Base-by-base conservation (phyloP, 495 filamentous ascomycete species). In the Trichoderma gamsii region DNA sequence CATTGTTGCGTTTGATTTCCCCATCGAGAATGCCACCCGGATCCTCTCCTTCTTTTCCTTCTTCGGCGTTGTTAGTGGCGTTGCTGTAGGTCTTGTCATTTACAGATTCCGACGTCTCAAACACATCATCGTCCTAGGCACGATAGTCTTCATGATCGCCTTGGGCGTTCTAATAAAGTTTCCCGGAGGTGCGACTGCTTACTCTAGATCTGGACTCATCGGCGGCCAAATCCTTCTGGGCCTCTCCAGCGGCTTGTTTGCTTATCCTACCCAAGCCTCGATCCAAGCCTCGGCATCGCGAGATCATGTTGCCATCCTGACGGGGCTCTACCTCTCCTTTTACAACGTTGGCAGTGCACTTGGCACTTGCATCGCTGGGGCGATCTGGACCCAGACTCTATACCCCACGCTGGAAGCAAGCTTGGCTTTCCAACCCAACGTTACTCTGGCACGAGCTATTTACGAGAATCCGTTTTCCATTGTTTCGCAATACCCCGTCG, bases 41-140 rank as follows among this genome's bases (percentile, higher is more conserved):
- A 66, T 66, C 38, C 23, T 66, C 23, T 66, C 65, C 65, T 49
- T 66, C 38, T 66, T 66, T 41, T 66, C 65, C 65, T 66, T 66
- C 18, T 66, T 66, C 18, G 65, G 65, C 8, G 65, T 66, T 41
- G 27, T 66, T n/a, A 66, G 65, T n/a, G 65, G 65, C n/a, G 65
- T 66, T 21, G 43, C 44, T 16, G 44, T 46, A 23, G 65, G 65
- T 25, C 18, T 66, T 9, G 27, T 66, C 41, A 66, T 66, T 23
- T 66, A 66, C 23, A 43, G 43, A n/a, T 23, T 66, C 13, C 65
- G 65, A 3, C 65, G 65, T 3, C 65, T 66, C 65, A 66, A 66
- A 18, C 44, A 66, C 43, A 66, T 66, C 65, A 66, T 66, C 23
- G 65, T 66, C 41, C 18, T 49, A n/a, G 65, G 65, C 16, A 66